Evolutionary conservation across 75 land plant species (phyloP), one percentile per base, ranked within the genome.

Genomic region (Azolla pinnata): DNA sequence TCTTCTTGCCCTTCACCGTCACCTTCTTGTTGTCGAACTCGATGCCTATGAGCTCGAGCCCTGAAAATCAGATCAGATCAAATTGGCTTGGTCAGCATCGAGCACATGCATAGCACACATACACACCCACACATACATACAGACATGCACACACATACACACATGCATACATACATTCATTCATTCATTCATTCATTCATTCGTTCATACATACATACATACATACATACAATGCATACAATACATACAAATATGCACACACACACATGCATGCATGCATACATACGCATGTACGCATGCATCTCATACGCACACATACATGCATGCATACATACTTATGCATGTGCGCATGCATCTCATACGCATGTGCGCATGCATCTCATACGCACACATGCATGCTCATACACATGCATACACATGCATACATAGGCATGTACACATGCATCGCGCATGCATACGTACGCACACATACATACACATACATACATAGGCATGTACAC

Each of bases 371-470:
- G 14, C 42, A 38, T n/a, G n/a, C n/a, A n/a, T n/a, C n/a, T n/a
- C n/a, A n/a, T n/a, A 38, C 14, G 42, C 42, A 38, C 42, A 38
- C 14, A 38, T 14, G 14, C 42, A 8, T 38, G 14, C 42, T 8
- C 42, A 38, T 38, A 38, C 42, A 38, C 42, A 38, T 38, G 42
- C 42, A 38, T 38, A 38, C 42, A 38, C 42, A 38, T 14, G 14
- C 42, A 14, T 38, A 38, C 42, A 38, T 14, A 38, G 7, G 14
- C 14, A 38, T 14, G 14, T 14, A 38, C 42, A 38, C 42, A 38
- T 38, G 42, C 42, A 38, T 14, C 14, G 12, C 14, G 14, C 14
- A 38, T 38, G 42, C 42, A 38, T 14, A 38, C 14, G 42, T 14
- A 38, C 14, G 42, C 42, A 38, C 42, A 38, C 14, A 14, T 14